phyloP scores from a whole-genome alignment of 83 land plant genomes.

The Thuja plicata region DNA sequence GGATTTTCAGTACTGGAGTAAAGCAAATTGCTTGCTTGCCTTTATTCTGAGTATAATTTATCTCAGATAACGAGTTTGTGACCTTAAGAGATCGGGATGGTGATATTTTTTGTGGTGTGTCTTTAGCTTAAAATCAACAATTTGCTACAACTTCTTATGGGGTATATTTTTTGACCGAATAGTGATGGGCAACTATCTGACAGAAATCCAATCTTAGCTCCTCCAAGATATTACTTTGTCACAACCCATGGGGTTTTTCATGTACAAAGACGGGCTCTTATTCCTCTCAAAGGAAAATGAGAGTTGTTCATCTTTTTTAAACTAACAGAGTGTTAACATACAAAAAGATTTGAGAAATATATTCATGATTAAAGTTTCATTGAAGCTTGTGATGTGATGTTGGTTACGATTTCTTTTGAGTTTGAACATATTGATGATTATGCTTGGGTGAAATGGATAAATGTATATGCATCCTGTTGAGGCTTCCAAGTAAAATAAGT shows the following conservation, averaged over 20 bases:
- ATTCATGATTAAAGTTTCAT: neutral
- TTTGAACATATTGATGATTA: neutral
- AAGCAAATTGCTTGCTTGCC: conserved; percentile 11
- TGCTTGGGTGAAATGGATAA: neutral
- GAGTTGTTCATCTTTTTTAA: conserved; percentile 4
- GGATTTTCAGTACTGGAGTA: neutral
- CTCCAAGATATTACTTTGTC: neutral
- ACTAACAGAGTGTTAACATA: conserved; percentile 8
- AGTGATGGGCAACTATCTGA: neutral
- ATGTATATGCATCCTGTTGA: neutral
- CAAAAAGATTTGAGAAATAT: conserved; percentile 8
- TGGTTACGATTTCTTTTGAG: neutral
- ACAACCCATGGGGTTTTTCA: neutral
- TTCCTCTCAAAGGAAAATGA: conserved; percentile 1
- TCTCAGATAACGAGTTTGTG: neutral
- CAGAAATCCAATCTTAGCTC: neutral
- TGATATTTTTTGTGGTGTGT: neutral
- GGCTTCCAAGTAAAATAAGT: neutral
- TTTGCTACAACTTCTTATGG: neutral
- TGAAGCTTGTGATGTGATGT: neutral
- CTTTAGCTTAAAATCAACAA: neutral
- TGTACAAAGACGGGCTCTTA: conserved; percentile 5
- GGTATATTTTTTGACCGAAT: conserved; percentile 4
- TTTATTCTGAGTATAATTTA: neutral
- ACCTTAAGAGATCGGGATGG: neutral